Evolutionary conservation across 768 basidiomycete genomes (phyloP).

Genomic region (Nevesoporus exiguus): DNA sequence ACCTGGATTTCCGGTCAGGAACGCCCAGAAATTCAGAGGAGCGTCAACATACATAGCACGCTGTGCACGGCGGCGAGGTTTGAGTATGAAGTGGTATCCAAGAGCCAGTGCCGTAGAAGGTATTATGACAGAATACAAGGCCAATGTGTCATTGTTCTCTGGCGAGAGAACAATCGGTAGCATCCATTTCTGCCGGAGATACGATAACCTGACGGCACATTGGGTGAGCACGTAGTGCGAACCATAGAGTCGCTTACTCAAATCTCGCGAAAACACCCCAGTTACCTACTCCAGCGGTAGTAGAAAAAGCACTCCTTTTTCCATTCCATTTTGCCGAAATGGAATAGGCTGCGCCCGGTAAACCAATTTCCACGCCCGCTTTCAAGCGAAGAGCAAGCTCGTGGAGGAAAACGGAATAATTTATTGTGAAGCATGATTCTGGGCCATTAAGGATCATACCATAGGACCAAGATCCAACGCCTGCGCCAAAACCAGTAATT

Average conservation of each 20-base stretch:
- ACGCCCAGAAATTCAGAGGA: slow-evolving; percentile 9
- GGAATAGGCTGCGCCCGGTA: slow-evolving; percentile 42
- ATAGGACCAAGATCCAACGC: slow-evolving; percentile 44
- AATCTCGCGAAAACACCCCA: slow-evolving; percentile 51
- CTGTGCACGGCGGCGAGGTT: slow-evolving; percentile 50
- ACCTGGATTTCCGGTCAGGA: slow-evolving; percentile 40
- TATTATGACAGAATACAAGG: slow-evolving; percentile 49
- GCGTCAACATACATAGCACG: slow-evolving; percentile 46
- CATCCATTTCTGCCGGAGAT: slow-evolving; percentile 54
- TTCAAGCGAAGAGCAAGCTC: slow-evolving; percentile 56
- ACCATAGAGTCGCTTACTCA: slow-evolving; percentile 39
- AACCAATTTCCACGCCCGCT: slow-evolving; percentile 45
- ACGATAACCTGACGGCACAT: slow-evolving; percentile 41
- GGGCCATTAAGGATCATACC: slow-evolving; percentile 48
- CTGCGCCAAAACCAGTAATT: slow-evolving; percentile 46
- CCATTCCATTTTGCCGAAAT: slow-evolving; percentile 50
- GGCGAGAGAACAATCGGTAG: slow-evolving; percentile 57
- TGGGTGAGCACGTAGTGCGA: slow-evolving; percentile 14
- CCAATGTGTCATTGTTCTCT: slow-evolving; percentile 44
- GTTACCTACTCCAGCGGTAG: slow-evolving; percentile 41
- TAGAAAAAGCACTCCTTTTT: slow-evolving; percentile 41
- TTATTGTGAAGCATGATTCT: slow-evolving; percentile 47
- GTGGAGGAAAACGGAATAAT: slow-evolving; percentile 48
- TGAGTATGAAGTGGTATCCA: slow-evolving; percentile 55
- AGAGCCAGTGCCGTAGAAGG: slow-evolving; percentile 53